Evolutionary conservation across 306 rosid species (phyloP), one percentile per base, ranked within the genome.

Genomic region (Corylus avellana): DNA sequence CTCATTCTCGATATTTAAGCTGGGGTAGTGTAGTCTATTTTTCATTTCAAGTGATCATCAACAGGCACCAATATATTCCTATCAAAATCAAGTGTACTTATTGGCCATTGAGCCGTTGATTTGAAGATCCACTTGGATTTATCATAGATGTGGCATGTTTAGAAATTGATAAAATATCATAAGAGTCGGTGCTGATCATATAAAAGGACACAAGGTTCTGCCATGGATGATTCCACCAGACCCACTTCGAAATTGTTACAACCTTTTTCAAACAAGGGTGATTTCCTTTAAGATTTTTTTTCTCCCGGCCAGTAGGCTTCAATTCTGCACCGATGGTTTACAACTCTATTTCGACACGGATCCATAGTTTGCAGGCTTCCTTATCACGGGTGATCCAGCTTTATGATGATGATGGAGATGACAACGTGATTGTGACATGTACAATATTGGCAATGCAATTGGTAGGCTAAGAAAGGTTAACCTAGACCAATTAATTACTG

Each of bases 341-440:
- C 53, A 49, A 49, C 14, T 3, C 53, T 11, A 49, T 49, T 49
- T 49, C 53, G 2, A 49, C 53, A 49, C 37, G 27, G 10, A 35
- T 64, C 8, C 48, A 7, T 32, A 58, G 61, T 72, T 76, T 76
- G 80, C 63, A 72, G 72, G 85, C 59, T 81, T 77, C 68, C 9
- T 32, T 32, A 62, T 70, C 48, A 73, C 53, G 8, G 32, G 54
- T 73, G 71, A 78, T 61, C 67, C 76, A 42, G 64, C 72, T 72
- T 71, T 81, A 55, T 83, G 79, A 78, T n/a, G 79, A 78, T n/a
- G 61, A 47, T 51, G 75, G 80, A 86, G 73, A 57, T 83, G 86
- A 82, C 79, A 78, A 63, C 72, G 56, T 82, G 88, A 86, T 53
- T 75, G 83, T 77, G 87, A 86, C 70, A 50, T 49, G 69, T 32